Conservation (phyloP, 805 yeast genomes). For the Cyberlindnera mycetangii region DNA sequence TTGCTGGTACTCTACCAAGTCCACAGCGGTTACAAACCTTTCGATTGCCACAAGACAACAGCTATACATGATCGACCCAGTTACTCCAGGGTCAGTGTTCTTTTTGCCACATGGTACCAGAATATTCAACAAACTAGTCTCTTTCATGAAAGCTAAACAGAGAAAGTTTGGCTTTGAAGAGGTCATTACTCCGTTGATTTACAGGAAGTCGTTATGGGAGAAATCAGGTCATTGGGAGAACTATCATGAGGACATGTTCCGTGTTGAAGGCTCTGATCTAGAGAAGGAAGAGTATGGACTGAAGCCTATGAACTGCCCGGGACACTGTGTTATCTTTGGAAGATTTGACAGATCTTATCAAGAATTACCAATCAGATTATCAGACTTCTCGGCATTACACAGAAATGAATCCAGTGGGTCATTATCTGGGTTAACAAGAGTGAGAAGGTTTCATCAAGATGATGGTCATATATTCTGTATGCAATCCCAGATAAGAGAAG, state of each 20-base stretch:
- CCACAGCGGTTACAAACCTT: slow-evolving; percentile 23
- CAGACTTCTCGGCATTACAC: slow-evolving; percentile 91
- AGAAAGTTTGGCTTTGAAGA: slow-evolving; percentile 80
- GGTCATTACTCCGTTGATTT: slow-evolving; percentile 89
- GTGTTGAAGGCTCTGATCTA: slow-evolving; percentile 58
- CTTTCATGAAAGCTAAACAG: slow-evolving; percentile 85
- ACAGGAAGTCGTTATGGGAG: slow-evolving; percentile 81
- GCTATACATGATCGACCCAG: slow-evolving; percentile 72
- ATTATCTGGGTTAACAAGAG: slow-evolving; percentile 86
- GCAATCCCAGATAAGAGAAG: slow-evolving; percentile 67
- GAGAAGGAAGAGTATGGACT: slow-evolving; percentile 62
- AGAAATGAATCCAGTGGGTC: slow-evolving; percentile 96
- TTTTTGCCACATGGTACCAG: slow-evolving; percentile 92
- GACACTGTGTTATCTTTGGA: slow-evolving; percentile 83
- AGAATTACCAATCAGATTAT: slow-evolving; percentile 80
- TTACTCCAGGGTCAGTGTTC: slow-evolving; percentile 90
- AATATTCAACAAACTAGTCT: slow-evolving; percentile 72
- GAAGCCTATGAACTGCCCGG: slow-evolving; percentile 96
- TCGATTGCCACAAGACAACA: slow-evolving; percentile 50
- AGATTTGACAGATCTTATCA: slow-evolving; percentile 75
- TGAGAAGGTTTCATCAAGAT: slow-evolving; percentile 94
- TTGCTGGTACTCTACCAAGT: slow-evolving; percentile 3
- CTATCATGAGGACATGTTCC: slow-evolving; percentile 91
- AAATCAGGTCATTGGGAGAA: slow-evolving; percentile 95
- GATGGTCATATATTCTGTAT: slow-evolving; percentile 97